Base-by-base conservation (phyloP, 1,139 yeast species). In the Candida sp. region DNA sequence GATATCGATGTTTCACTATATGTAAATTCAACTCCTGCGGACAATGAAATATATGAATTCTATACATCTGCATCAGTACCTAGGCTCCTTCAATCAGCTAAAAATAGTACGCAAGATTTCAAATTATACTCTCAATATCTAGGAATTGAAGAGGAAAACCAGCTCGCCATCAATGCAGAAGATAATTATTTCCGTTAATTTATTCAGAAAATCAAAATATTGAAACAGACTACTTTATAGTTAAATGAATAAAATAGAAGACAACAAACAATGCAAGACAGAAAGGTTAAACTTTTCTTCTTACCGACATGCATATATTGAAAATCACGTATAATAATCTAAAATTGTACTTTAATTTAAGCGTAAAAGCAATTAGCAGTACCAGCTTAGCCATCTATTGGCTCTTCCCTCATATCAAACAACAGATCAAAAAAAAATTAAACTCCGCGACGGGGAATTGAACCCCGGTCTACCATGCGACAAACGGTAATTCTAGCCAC, bases 141-240 rank as follows among this genome's bases (percentile, higher is more conserved):
- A 8, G 70, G 70, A 1, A 43, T 57, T 21, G 64, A 58, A 7
- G 65, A 63, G 11, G 63, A 56, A 21, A 53, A 46, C 25, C 43
- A 49, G 7, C 50, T 61, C 25, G 56, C 55, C 15, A 50, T 64
- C 9, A 54, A 51, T 38, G 56, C 67, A 3, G 66, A 64, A 40
- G 70, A 66, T 46, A 64, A 66, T 43, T 66, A 66, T 38, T 65
- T 66, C 39, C 46, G 46, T 33, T 54, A 43, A 25, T 15, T 15
- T 15, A 15, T 15, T 15, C 19, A 15, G 19, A 15, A 15, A 15
- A 15, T 15, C 19, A 15, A 15, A 15, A 15, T 15, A 15, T 15
- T 15, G 2, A 15, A 15, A 15, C 19, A 15, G 19, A 15, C 19
- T 15, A 15, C 19, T 15, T 15, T 15, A 15, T 15, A 15, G 19